Evolutionary conservation across 2,329 filamentous ascomycete species (phyloP).

Genomic region (Stemphylium lycopersici): DNA sequence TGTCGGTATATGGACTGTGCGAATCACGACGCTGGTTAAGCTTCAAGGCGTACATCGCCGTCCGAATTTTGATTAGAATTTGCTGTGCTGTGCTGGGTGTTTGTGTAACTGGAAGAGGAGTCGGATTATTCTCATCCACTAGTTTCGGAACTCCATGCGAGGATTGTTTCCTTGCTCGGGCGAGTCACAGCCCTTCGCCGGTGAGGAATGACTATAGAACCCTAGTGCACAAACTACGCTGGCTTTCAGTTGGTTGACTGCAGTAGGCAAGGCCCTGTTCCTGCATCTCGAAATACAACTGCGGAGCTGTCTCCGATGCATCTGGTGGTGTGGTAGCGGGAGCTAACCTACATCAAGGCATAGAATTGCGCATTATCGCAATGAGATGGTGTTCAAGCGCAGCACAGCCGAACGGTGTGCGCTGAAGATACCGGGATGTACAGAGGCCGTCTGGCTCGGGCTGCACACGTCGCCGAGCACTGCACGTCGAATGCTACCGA

Average conservation of each 20-base stretch:
- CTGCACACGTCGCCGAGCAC: conserved; percentile 18
- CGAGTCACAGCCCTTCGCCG: neutral
- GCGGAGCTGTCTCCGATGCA: conserved; percentile 17
- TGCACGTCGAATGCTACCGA: conserved; percentile 13
- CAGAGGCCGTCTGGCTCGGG: conserved; percentile 11
- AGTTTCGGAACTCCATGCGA: conserved; percentile 4
- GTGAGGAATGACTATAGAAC: neutral
- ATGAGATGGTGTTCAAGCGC: conserved; percentile 3
- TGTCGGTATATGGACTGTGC: neutral
- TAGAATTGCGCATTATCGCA: conserved; percentile 28
- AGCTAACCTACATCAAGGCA: conserved; percentile 24
- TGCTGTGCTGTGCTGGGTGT: conserved; percentile 1
- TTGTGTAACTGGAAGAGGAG: conserved; percentile 15
- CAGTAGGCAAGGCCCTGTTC: conserved; percentile 14
- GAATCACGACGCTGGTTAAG: conserved; percentile 7
- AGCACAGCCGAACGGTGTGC: conserved; percentile 24
- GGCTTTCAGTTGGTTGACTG: conserved; percentile 4
- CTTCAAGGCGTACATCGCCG: conserved; percentile 15
- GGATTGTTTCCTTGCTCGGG: neutral
- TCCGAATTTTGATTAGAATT: conserved; percentile 26
- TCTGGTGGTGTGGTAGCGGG: conserved; percentile 28
- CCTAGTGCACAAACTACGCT: neutral
- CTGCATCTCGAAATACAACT: conserved; percentile 25
- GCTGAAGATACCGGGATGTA: conserved; percentile 16
- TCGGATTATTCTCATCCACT: conserved; percentile 21